Evolutionary conservation across 1,284 basidiomycete species (phyloP).

Genomic region (Rhodotorula sp.): DNA sequence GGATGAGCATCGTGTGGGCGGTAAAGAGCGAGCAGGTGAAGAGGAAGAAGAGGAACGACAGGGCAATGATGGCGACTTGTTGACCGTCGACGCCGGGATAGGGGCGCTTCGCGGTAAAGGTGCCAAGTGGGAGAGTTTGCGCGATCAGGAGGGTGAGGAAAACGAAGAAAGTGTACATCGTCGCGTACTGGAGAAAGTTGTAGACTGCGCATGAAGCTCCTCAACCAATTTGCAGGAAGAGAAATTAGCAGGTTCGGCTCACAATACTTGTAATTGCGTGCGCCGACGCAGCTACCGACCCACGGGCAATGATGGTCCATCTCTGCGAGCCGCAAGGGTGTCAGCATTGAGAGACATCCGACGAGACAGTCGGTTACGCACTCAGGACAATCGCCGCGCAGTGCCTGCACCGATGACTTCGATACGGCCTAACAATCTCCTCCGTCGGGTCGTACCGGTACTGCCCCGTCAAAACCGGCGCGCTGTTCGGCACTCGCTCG

Average conservation of each 20-base stretch:
- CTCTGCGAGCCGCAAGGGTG: neutral
- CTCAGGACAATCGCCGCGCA: conserved; percentile 40
- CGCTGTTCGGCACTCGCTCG: conserved; percentile 36
- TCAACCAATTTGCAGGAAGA: neutral
- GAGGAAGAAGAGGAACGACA: conserved; percentile 64
- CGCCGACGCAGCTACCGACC: conserved; percentile 62
- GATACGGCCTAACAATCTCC: conserved; percentile 54
- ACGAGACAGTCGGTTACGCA: neutral
- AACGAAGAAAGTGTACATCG: conserved; percentile 60
- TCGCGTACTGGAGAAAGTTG: conserved; percentile 64
- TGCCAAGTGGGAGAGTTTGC: conserved; percentile 49
- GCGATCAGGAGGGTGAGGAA: conserved; percentile 59
- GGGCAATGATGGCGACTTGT: conserved; percentile 62
- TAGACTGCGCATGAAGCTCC: conserved; percentile 42
- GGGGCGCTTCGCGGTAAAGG: conserved; percentile 44
- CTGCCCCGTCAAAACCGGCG: conserved; percentile 57
- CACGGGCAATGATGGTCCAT: conserved; percentile 39
- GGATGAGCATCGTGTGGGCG: conserved; percentile 64
- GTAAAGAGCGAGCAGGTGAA: conserved; percentile 63
- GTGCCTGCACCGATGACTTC: conserved; percentile 69
- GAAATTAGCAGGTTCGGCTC: neutral
- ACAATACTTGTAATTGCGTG: conserved; percentile 65
- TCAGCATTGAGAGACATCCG: neutral
- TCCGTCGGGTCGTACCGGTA: conserved; percentile 62
- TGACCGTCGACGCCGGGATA: conserved; percentile 58